phyloP scores from a whole-genome alignment of 768 basidiomycete species.

The Leccinellum rugosiceps region DNA sequence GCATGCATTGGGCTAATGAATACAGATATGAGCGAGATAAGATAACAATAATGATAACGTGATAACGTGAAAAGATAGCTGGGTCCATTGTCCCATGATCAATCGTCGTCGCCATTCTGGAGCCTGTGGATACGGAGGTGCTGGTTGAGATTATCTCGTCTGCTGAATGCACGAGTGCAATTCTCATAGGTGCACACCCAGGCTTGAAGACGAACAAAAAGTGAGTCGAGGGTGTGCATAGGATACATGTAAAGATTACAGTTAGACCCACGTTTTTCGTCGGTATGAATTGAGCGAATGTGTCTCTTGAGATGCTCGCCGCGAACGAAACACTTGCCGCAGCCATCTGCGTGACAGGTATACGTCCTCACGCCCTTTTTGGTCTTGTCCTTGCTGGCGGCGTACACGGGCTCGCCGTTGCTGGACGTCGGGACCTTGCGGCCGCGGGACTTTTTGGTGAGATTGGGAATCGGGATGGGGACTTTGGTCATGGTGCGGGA shows the following conservation, averaged over 20 bases:
- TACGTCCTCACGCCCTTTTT: constrained; percentile 45
- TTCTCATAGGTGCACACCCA: constrained; percentile 49
- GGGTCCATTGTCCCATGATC: neutral
- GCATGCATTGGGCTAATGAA: neutral
- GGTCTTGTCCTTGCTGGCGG: constrained; percentile 30
- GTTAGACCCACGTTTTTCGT: constrained; percentile 72
- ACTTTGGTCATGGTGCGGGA: constrained; percentile 28
- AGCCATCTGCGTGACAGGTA: constrained; percentile 66
- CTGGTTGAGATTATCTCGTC: constrained; percentile 75
- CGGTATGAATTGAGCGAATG: constrained; percentile 74
- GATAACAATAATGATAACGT: constrained; percentile 19
- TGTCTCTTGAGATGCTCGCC: constrained; percentile 83
- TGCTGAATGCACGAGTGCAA: constrained; percentile 69
- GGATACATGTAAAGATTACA: neutral
- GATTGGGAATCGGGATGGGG: constrained; percentile 46
- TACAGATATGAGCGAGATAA: neutral
- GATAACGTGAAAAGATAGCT: constrained; percentile 1
- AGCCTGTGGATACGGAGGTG: constrained; percentile 61
- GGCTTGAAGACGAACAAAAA: constrained; percentile 19
- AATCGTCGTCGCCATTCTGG: constrained; percentile 14
- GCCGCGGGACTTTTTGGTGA: constrained; percentile 49
- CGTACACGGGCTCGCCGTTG: constrained; percentile 18
- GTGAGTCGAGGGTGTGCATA: neutral
- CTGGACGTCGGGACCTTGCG: constrained; percentile 44
- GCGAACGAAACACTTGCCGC: constrained; percentile 76